Base-by-base conservation (phyloP, 805 yeast genomes). In the Candida boidinii region DNA sequence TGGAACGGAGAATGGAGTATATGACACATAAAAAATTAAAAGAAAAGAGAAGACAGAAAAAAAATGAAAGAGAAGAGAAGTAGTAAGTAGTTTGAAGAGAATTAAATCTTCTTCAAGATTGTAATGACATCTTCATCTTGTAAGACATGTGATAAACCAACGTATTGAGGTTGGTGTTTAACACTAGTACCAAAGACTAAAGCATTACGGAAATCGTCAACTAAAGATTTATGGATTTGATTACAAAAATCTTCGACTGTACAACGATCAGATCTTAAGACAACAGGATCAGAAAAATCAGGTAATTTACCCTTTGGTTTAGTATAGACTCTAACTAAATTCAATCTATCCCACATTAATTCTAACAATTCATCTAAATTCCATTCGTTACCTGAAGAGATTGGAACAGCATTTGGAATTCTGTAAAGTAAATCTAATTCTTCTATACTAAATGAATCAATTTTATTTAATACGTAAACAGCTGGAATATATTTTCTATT, bases 51-150 rank as follows among this genome's bases (percentile, higher is more conserved):
- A 14, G 15, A 18, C n/a, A 29, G 29, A 21, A 30, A 25, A 18
- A 14, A 23, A 16, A 30, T 12, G 15, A 16, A 12, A 29, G n/a
- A 12, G 12, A 24, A 25, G 17, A 26, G 10, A 22, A 21, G 19
- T 26, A 8, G n/a, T 10, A 26, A 28, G n/a, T n/a, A 28, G 30
- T 31, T 53, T n/a, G n/a, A n/a, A n/a, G n/a, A n/a, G n/a, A n/a
- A n/a, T n/a, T n/a, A n/a, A n/a, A n/a, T n/a, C 38, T 84, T 80
- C 65, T 88, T 88, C 62, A 88, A 70, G 46, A 88, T 85, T 14
- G 98, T 90, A 32, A 92, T 94, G 21, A 92, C 98, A 60, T 92
- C 99, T 61, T 92, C 99, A 60, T 92, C 99, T 60, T 79, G 82
- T 47, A 92, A 66, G 10, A 58, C 66, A 62, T 92, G 98, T 29